Percentiles rank a stretch among this genome's conserved stretches.
phyloP scores from a whole-genome alignment of 495 filamentous ascomycete genomes.

The Aspergillus incahuasiensis region DNA sequence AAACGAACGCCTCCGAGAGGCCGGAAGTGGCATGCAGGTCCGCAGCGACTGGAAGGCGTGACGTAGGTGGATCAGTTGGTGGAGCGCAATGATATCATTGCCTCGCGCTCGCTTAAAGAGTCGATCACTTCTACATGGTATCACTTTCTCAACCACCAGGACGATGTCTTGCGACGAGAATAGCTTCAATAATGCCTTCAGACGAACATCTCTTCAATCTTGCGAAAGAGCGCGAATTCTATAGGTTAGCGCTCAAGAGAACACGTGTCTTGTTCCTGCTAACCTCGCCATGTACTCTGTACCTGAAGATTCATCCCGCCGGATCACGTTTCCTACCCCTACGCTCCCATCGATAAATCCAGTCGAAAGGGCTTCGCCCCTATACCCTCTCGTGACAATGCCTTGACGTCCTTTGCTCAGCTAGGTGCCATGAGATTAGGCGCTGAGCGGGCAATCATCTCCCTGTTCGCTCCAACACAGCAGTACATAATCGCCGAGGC shows the following conservation, averaged over 20 bases:
- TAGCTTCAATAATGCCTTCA: background rate
- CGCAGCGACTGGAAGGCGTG: background rate
- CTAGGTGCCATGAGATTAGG: conserved; percentile 48
- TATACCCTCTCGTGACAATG: conserved; percentile 44
- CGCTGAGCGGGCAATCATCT: conserved; percentile 46
- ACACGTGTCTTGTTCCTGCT: background rate
- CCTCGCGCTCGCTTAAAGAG: background rate
- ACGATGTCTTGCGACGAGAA: background rate
- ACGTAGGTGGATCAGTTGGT: background rate
- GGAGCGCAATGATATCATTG: background rate
- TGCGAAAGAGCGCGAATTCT: conserved; percentile 3
- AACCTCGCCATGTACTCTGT: background rate
- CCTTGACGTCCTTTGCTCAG: conserved; percentile 58
- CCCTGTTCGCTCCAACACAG: conserved; percentile 47
- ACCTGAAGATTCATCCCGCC: conserved; percentile 17
- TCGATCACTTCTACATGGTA: background rate
- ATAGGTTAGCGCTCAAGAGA: background rate
- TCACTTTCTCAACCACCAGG: background rate
- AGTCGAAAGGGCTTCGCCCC: conserved; percentile 12
- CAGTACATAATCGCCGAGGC: conserved; percentile 58
- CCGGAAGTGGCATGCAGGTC: background rate
- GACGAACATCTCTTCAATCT: background rate
- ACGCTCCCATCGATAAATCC: conserved; percentile 18
- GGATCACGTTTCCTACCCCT: conserved; percentile 15
- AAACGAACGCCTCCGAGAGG: no score